Percentiles rank a stretch among this genome's conserved stretches.
Conservation (phyloP, 768 basidiomycete species). For the Hygrophorus pudorinus region DNA sequence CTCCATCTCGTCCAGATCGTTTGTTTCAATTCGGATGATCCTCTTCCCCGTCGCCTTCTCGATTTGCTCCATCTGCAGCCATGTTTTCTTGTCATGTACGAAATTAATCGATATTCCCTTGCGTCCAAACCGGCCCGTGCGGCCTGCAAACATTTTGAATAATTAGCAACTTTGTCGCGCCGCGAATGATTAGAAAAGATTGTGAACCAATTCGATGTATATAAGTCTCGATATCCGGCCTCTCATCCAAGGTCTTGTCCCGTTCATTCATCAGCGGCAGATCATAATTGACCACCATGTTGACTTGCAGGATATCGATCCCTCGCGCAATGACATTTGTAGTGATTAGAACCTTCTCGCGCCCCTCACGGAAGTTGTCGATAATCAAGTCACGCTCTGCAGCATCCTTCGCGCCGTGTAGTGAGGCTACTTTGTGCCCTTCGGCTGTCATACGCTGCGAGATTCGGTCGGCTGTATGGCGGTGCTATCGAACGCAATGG, state of each 20-base stretch:
- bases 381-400: slow-evolving; percentile 85
- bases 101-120: slow-evolving; percentile 98
- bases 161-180: not conserved
- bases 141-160: slow-evolving; percentile 41
- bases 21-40: slow-evolving; percentile 81
- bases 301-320: slow-evolving; percentile 97
- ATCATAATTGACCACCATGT: slow-evolving; percentile 99
- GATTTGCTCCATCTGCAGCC: slow-evolving; percentile 84
- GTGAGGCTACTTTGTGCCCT: slow-evolving; percentile 92
- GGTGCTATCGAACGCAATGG: slow-evolving; percentile 54
- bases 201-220: slow-evolving; percentile 89
- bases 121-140: slow-evolving; percentile 95
- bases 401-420: slow-evolving; percentile 92
- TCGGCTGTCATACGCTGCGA: slow-evolving; percentile 83
- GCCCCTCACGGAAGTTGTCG: slow-evolving; percentile 92
- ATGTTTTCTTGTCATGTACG: slow-evolving; percentile 83
- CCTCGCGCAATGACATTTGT: slow-evolving; percentile 98
- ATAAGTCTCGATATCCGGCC: slow-evolving; percentile 92
- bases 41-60: slow-evolving; percentile 66
- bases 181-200: not conserved
- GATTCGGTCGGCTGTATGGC: slow-evolving; percentile 88
- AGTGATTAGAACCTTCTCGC: slow-evolving; percentile 90
- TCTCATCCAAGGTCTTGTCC: slow-evolving; percentile 37
- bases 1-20: slow-evolving; percentile 91
- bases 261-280: slow-evolving; percentile 80